Evolutionary conservation across 176 grass and related monocot species (phyloP), one percentile per base, ranked within the genome.

Genomic region (Juncus inflexus): DNA sequence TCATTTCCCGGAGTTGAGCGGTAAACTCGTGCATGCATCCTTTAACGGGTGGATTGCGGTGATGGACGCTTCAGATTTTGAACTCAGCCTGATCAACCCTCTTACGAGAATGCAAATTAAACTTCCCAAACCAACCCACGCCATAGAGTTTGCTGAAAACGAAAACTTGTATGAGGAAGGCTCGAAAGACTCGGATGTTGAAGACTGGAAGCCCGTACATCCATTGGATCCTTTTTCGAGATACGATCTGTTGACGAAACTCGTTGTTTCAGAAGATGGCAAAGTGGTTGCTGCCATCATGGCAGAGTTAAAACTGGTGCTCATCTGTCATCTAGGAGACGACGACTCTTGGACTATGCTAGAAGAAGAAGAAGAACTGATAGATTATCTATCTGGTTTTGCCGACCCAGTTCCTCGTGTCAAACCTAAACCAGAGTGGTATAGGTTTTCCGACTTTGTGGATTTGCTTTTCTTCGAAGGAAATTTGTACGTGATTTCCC

Each of bases 321-420:
- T 63, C 36, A 6, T 63, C 13, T 63, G 60, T 42, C 60, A 4
- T 11, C 40, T 40, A 12, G 60, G 60, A 63, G 60, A 63, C 12
- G 36, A n/a, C n/a, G n/a, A 63, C 12, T 63, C 60, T n/a, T 63
- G 60, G 60, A 63, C 60, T 63, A 28, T 28, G 19, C 19, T 28
- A 28, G 19, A 28, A 28, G 19, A 28, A 28, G 19, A 28, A 28
- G 19, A 28, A 28, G 19, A 28, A 28, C 19, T 28, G 19, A 28
- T 28, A 28, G 19, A 28, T 28, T 28, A 28, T 28, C 19, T 28
- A 28, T 28, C 19, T 28, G 19, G 19, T 28, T 28, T 28, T 28
- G 19, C 19, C 19, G 19, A 28, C 19, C 19, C 19, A 28, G 19
- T 28, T 28, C 19, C 19, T 28, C 19, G 19, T 28, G 19, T 28